Base-by-base conservation (phyloP, 1,284 basidiomycete species). In the Heterobasidion annosum region DNA sequence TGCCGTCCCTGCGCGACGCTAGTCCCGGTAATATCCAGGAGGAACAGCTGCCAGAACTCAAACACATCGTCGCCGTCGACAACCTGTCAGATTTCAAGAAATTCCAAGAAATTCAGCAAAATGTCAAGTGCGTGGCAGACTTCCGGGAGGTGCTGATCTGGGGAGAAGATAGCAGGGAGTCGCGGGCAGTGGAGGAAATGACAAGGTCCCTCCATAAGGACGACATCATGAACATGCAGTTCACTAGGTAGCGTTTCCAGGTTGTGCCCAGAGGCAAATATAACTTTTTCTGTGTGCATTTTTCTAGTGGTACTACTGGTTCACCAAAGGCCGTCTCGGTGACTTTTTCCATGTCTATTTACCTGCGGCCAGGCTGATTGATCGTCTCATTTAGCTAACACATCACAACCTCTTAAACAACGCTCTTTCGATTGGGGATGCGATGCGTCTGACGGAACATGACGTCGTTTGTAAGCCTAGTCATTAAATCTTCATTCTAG, bases 371-470 rank as follows among this genome's bases (percentile, higher is more conserved):
- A 33, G 46, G 35, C 48, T 9, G 54, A 51, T 47, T 42, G 42
- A 19, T 12, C 35, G 43, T n/a, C 19, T 6, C 44, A n/a, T 25
- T n/a, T 51, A 89, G 85, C 71, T 91, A 40, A 89, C 88, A 0
- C 88, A 91, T 65, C 72, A 73, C 49, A 91, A 91, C 62, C 72
- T 93, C 1, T 70, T 93, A 16, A 93, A 93, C 65, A 93, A 93
- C 58, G 88, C 71, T 0, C 69, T 89, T 5, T 81, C 78, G 5
- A 88, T 87, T 48, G 88, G 82, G 4, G 75, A 78, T 33, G 82
- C 81, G 60, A 90, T 93, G 86, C 68, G 71, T 53, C 69, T 91
- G 40, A 79, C 81, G 0, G 68, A 78, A 34, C 65, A 76, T 8
- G 88, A 91, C 60, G 64, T 86, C 35, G 67, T 91, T 3, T 90